Evolutionary conservation across 192 early-diverging fungal genomes (phyloP).

Genomic region (Rhizophlyctis rosea): DNA sequence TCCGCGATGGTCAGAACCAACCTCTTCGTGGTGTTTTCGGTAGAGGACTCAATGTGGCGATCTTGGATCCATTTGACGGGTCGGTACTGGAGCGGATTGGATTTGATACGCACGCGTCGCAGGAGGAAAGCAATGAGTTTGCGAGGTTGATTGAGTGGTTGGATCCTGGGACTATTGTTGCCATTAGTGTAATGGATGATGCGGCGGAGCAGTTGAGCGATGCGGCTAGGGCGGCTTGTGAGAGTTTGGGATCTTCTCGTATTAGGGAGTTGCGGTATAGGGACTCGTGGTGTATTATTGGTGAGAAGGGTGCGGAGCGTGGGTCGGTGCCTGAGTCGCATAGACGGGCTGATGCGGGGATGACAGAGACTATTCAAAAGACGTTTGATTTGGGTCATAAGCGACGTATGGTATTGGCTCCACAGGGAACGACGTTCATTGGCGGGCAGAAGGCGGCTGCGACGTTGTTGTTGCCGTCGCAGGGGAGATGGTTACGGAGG

Average conservation of each 20-base stretch:
- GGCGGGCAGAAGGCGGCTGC: constrained; percentile 6
- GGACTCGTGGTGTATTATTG: constrained; percentile 82
- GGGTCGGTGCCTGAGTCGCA: constrained; percentile 56
- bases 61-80: constrained; percentile 68
- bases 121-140: constrained; percentile 60
- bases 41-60: constrained; percentile 75
- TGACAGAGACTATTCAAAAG: constrained; percentile 56
- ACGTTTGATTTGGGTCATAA: constrained; percentile 44
- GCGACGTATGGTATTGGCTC: constrained; percentile 44
- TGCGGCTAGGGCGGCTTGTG: constrained; percentile 52
- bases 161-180: constrained; percentile 63
- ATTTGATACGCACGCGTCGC: constrained; percentile 72
- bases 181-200: constrained; percentile 71
- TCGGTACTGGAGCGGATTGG: constrained; percentile 62
- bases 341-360: constrained; percentile 47
- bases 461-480: constrained; percentile 42
- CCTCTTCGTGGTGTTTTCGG: constrained; percentile 46
- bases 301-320: constrained; percentile 63
- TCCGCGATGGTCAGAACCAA: constrained; percentile 41
- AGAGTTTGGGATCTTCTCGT: constrained; percentile 56
- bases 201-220: constrained; percentile 64
- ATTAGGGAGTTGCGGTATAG: constrained; percentile 63
- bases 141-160: constrained; percentile 63
- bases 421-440: constrained; percentile 6
- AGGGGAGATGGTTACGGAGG: constrained; percentile 66